Evolutionary conservation across 73 alveolate species (phyloP), one percentile per base, ranked within the genome.

Genomic region (Stentor roeselii): DNA sequence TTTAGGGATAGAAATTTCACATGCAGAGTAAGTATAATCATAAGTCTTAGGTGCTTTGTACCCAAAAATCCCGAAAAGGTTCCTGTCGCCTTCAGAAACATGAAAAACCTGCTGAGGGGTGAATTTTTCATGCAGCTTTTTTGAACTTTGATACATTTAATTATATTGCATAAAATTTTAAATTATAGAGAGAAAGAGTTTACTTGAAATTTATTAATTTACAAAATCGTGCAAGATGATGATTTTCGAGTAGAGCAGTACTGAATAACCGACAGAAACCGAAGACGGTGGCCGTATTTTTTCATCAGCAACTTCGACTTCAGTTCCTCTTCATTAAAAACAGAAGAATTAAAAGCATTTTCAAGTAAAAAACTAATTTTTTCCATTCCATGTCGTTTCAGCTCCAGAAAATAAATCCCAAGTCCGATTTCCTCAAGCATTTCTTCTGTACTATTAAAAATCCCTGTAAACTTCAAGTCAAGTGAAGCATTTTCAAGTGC

Each of bases 1-100:
- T 21, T 21, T 67, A 27, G 80, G 80, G 41, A 67, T 27, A 27
- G 21, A 11, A 32, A 27, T 15, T 40, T 67, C 80, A 0, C 37
- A 21, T 14, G 37, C 37, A 21, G 14, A 2, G 2, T 67, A 67
- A 67, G 37, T 21, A 40, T 67, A 21, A 32, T 67, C 37, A 11
- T 67, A 21, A 2, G 42, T 67, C 34, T 67, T 67, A 27, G 80
- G 80, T 21, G 34, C 80, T 67, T 27, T n/a, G 41, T 67, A 67
- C 42, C 80, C 80, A 21, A 21, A 21, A 21, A 67, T 34, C 2
- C 80, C 80, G 27, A n/a, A n/a, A 21, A 11, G 42, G 34, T 34
- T 40, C 2, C 37, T n/a, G 15, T 67, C 41, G 41, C 80, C 80
- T 21, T 32, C 42, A 11, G 41, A 14, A 32, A 67, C 34, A 27